Evolutionary conservation across 805 yeast genomes (phyloP), one percentile per base, ranked within the genome.

Genomic region (Ogataea corticis): DNA sequence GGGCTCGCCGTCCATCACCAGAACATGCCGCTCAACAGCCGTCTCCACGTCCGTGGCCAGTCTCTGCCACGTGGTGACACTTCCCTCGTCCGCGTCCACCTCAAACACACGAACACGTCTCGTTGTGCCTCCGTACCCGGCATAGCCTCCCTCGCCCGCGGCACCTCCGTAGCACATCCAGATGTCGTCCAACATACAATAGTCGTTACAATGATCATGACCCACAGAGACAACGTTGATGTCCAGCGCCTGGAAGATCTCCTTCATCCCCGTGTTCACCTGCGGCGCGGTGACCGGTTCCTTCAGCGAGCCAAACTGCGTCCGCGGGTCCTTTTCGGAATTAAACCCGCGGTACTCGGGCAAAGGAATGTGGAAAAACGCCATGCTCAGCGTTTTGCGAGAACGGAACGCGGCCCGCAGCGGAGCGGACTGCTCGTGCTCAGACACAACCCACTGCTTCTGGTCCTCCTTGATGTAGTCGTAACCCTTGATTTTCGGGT

Each of bases 151-250:
- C 67, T 88, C 95, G 13, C 98, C 99, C 4, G 79, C 75, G 1
- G 83, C 95, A 19, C 99, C 99, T 3, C 96, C 99, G 61, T 89
- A 90, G 59, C 99, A 94, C 28, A 94, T 68, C 96, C 96, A 88
- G 27, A 45, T 68, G 67, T 56, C 72, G 52, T 86, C 85, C 41
- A 73, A 66, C 48, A 87, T 66, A 66, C 99, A 94, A 62, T 78
- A 94, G 60, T 94, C 98, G 65, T 94, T 94, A 56, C 89, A 87
- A 63, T 94, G 99, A 59, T 94, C 99, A 63, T 94, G 99, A 0
- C 99, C 99, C 13, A 87, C 96, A 44, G 85, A 73, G 0, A 82
- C 79, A 0, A 87, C 88, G 25, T 77, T 69, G 1, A 94, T 90
- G 0, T 92, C 95, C 7, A 87, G 50, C n/a, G 75, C 68, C 6